These are phyloP conservation scores for Penicillium nordicum DNA, from an alignment of 2,329 filamentous ascomycete species.

Conservation along the genomic window DNA sequence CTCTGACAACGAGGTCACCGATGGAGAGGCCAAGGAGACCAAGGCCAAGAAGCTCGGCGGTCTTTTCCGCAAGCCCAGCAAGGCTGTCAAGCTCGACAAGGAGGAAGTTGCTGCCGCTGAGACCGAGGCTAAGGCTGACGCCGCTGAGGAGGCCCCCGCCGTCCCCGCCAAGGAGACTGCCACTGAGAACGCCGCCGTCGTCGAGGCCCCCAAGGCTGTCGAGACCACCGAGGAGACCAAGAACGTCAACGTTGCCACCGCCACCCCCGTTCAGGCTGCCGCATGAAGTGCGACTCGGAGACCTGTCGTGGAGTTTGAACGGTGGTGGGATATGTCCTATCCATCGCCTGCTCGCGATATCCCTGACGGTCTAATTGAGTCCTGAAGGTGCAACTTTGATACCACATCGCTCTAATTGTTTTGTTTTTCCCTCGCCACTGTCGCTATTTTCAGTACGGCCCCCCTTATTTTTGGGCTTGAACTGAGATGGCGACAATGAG, in stretches of 20 bases:
- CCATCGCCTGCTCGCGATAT: constrained; percentile 25
- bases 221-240: constrained; percentile 34
- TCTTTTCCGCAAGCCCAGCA: constrained; percentile 50
- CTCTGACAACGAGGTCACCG: constrained; percentile 46
- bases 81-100: constrained; percentile 46
- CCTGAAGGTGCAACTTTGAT: constrained; percentile 20
- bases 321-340: constrained; percentile 41
- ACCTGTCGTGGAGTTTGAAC: constrained; percentile 40
- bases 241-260: constrained; percentile 32
- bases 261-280: constrained; percentile 42
- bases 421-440: constrained; percentile 31
- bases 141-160: constrained; percentile 25
- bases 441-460: constrained; percentile 15
- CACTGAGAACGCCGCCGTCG: constrained; percentile 20
- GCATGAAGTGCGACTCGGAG: constrained; percentile 38
- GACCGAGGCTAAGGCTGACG: constrained; percentile 33
- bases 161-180: constrained; percentile 24
- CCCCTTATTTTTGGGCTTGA: constrained; percentile 6
- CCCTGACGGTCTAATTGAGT: constrained; percentile 20
- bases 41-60: constrained; percentile 48
- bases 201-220: constrained; percentile 22
- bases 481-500: constrained; percentile 31
- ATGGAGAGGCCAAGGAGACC: constrained; percentile 41
- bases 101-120: constrained; percentile 33
- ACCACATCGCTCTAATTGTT: constrained; percentile 18